Conservation (phyloP, 148 eudicot species). For the Chenopodium quinoa region DNA sequence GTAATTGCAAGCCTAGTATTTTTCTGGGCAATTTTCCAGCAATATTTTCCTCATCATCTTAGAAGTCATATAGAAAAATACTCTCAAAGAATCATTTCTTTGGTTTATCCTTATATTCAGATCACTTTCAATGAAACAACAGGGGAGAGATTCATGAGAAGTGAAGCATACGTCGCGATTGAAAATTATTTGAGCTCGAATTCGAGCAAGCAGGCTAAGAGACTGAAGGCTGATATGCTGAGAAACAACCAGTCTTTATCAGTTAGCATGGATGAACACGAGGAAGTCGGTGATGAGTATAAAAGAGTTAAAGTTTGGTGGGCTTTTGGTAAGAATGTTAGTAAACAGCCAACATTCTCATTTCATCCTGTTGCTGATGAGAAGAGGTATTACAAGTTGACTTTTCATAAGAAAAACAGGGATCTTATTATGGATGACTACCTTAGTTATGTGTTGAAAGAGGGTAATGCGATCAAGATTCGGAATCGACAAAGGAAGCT, state of each 20-base stretch:
- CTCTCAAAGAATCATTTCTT: conserved; percentile 17
- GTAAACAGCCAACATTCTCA: conserved; percentile 5
- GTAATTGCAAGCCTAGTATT: conserved; percentile 36
- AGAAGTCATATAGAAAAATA: conserved; percentile 17
- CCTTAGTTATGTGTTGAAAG: conserved; percentile 37
- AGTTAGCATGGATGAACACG: conserved; percentile 42
- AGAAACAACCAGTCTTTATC: conserved; percentile 25
- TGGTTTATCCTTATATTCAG: conserved; percentile 36
- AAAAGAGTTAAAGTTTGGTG: conserved; percentile 40
- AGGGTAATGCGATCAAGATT: conserved; percentile 33
- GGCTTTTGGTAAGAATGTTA: conserved; percentile 27
- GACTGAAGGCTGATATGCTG: conserved; percentile 36
- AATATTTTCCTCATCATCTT: conserved; percentile 35
- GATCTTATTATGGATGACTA: conserved; percentile 31
- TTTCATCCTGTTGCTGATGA: conserved; percentile 25
- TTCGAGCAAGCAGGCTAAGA: conserved; percentile 34
- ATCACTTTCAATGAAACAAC: conserved; percentile 44
- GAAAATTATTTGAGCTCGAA: conserved; percentile 38
- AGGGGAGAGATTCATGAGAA: conserved; percentile 32
- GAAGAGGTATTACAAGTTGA: conserved; percentile 40
- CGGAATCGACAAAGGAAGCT: conserved; percentile 39
- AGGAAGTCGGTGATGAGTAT: conserved; percentile 48
- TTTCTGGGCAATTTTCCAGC: conserved; percentile 43
- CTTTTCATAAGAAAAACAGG: conserved; percentile 32
- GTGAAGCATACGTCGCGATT: conserved; percentile 38